Evolutionary conservation across 352 stramenopile species (phyloP), one percentile per base, ranked within the genome.

Genomic region (Globisporangium barbulae): DNA sequence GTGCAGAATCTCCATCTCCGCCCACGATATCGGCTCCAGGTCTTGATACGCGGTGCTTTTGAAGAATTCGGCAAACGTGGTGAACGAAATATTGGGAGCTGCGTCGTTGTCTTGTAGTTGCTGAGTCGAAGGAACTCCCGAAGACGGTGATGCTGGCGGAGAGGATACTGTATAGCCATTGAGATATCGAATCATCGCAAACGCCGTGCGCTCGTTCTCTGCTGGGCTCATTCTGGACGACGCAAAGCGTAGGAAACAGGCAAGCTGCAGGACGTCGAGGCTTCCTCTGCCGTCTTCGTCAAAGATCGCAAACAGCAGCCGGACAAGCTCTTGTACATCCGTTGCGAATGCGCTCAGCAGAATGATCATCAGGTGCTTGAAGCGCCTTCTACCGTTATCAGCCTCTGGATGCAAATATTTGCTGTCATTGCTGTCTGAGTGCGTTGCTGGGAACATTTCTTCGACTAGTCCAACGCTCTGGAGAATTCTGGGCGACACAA

Each of bases 241-340:
- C 8, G 55, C 35, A 13, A 75, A 60, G 9, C 63, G 57, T 9
- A 75, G 30, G 44, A 76, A 78, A 9, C 31, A 33, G 8, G 64
- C 61, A 5, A 83, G 33, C 37, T 74, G 54, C 0, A 62, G 41
- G 6, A 56, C 39, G 7, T 64, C 69, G 50, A 82, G 61, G 33
- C 65, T 64, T 0, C 77, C 70, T 31, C 59, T 70, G 17, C 44
- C 74, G n/a, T 68, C 41, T 7, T 70, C 59, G 41, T 88, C 76
- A 25, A 85, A 77, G 0, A 85, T 39, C 28, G 71, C 67, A 49
- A 86, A 86, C 1, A 86, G 30, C 35, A 73, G 64, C 1, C 79
- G 69, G 54, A 78, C 68, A 0, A 83, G 61, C 17, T 79, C 69
- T 2, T 60, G n/a, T 17, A 64, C 71, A 19, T 39, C 70, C 1